Conservation (phyloP, 495 filamentous ascomycete species). For the Darksidea phi region DNA sequence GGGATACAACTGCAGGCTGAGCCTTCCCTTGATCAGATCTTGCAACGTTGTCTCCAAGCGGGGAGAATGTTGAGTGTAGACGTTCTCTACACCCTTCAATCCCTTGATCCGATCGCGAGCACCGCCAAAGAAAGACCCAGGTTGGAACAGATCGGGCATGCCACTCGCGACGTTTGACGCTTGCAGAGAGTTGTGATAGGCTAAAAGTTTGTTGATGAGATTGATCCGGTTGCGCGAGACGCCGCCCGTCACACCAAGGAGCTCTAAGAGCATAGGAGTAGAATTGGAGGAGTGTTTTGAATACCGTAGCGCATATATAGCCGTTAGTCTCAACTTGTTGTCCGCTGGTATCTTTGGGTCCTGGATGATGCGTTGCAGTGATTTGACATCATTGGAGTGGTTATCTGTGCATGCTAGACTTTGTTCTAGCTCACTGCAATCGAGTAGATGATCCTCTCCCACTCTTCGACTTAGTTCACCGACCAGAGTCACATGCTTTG, state of each 20-base stretch:
- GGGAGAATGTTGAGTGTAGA: slow-evolving; percentile 96
- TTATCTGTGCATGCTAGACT: slow-evolving; percentile 96
- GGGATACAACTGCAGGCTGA: slow-evolving; percentile 82
- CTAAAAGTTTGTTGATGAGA: slow-evolving; percentile 71
- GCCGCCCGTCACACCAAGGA: slow-evolving; percentile 73
- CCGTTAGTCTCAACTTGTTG: slow-evolving; percentile 82
- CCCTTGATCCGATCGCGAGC: slow-evolving; percentile 90
- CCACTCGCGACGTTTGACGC: slow-evolving; percentile 62
- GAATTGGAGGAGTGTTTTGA: slow-evolving; percentile 78
- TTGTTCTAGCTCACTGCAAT: slow-evolving; percentile 95
- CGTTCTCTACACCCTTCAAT: slow-evolving; percentile 94
- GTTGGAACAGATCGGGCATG: slow-evolving; percentile 88
- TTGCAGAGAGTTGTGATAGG: slow-evolving; percentile 82
- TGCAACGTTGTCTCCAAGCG: slow-evolving; percentile 82
- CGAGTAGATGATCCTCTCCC: slow-evolving; percentile 76
- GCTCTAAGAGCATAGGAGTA: slow-evolving; percentile 76
- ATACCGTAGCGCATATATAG: slow-evolving; percentile 90
- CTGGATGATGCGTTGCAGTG: slow-evolving; percentile 78
- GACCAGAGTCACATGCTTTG: slow-evolving; percentile 95
- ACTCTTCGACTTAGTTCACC: slow-evolving; percentile 87
- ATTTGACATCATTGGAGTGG: slow-evolving; percentile 84
- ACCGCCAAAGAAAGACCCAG: slow-evolving; percentile 84
- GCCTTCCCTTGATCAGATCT: slow-evolving; percentile 84
- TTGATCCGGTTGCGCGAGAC: slow-evolving; percentile 71
- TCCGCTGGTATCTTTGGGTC: slow-evolving; percentile 68